Percentiles rank a stretch among this genome's conserved stretches.
Evolutionary conservation across 2,329 filamentous ascomycete genomes (phyloP).

Genomic region (Epichloe sibirici): DNA sequence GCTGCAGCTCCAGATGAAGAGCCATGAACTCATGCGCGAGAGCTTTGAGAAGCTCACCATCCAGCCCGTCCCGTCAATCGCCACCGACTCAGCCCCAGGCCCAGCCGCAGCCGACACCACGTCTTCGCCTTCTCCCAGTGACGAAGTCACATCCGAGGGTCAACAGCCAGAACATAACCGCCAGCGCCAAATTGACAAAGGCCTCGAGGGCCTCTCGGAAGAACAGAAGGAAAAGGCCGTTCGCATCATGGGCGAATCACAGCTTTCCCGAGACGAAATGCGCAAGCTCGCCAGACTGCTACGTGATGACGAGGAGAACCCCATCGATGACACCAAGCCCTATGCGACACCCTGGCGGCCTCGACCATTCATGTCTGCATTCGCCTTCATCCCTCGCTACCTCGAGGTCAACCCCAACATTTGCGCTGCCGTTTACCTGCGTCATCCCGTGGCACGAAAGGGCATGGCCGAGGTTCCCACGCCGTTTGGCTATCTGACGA

Average conservation of each 20-base stretch:
- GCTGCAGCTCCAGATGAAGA: conserved; percentile 22
- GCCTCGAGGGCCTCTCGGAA: conserved; percentile 20
- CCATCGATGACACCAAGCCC: conserved; percentile 63
- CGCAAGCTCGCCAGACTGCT: conserved; percentile 44
- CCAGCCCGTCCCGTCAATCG: conserved; percentile 5
- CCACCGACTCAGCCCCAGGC: conserved; percentile 8
- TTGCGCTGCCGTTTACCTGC: conserved; percentile 86
- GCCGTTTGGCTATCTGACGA: conserved; percentile 59
- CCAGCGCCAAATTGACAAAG: conserved; percentile 22
- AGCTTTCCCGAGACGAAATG: conserved; percentile 37
- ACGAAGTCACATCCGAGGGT: not conserved
- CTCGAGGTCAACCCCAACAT: conserved; percentile 97
- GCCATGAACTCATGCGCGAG: conserved; percentile 18
- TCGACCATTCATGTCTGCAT: conserved; percentile 74
- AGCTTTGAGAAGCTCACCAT: conserved; percentile 19
- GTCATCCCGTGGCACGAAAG: conserved; percentile 81
- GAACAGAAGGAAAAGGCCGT: conserved; percentile 21
- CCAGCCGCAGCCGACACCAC: not conserved
- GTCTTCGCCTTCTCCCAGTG: not conserved
- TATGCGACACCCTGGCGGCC: conserved; percentile 89
- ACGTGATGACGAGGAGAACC: conserved; percentile 57
- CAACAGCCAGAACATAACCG: conserved; percentile 15
- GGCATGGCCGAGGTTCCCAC: conserved; percentile 75
- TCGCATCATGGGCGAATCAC: conserved; percentile 20
- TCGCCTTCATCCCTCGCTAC: conserved; percentile 90